Evolutionary conservation across 441 rosid genomes (phyloP).

Genomic region (Adansonia gregorii): DNA sequence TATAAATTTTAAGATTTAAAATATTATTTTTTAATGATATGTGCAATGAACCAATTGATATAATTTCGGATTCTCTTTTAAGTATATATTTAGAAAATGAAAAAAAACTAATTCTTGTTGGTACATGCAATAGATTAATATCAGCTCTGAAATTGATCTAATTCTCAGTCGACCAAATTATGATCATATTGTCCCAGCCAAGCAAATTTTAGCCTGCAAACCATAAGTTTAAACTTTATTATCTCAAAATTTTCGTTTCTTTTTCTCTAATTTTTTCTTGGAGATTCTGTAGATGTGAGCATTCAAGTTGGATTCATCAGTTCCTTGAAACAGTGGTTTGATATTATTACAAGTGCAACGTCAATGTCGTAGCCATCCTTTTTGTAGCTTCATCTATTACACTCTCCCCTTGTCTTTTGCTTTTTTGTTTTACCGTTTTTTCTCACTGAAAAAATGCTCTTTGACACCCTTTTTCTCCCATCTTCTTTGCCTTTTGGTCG

Average conservation of each 20-base stretch:
- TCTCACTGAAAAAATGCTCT: conserved; percentile 43
- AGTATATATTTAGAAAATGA: no score
- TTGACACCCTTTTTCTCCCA: conserved; percentile 43
- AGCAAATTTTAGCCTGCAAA: no score
- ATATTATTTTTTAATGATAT: no score
- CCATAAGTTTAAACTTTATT: no score
- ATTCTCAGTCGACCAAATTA: neutral
- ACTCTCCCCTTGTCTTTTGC: conserved; percentile 38
- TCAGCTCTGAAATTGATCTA: neutral
- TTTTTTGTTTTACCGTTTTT: conserved; percentile 28
- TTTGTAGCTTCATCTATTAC: conserved; percentile 43
- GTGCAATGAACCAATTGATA: no score
- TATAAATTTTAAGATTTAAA: no score
- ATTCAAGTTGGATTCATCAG: neutral
- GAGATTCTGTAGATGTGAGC: neutral
- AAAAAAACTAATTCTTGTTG: no score
- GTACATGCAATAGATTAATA: neutral
- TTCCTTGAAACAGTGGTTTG: conserved; percentile 31
- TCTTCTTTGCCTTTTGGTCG: conserved; percentile 36
- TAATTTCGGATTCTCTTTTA: no score
- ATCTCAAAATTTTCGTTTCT: no score
- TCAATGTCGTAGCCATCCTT: conserved; percentile 34
- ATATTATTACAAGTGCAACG: conserved; percentile 39
- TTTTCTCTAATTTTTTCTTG: neutral
- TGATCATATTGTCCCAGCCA: neutral